These are phyloP conservation scores for Madurella fahalii DNA, from an alignment of 2,329 filamentous ascomycete genomes.

Conservation along the genomic window DNA sequence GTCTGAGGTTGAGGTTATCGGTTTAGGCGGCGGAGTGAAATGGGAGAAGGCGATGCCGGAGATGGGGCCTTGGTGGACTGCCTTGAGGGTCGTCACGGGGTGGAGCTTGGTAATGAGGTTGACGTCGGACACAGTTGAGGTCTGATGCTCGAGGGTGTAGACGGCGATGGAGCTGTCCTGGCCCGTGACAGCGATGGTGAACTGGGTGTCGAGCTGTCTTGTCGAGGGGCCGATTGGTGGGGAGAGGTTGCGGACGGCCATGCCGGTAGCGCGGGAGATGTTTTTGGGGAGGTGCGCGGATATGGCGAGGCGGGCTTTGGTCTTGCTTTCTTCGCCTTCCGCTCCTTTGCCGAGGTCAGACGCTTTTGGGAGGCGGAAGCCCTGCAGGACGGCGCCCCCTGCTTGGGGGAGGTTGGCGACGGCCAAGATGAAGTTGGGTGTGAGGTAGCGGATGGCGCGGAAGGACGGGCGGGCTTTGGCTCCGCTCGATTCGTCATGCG, in stretches of 20 bases:
- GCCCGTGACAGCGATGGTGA: constrained; percentile 74
- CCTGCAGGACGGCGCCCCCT: constrained; percentile 54
- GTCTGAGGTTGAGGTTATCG: not conserved
- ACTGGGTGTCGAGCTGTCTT: constrained; percentile 63
- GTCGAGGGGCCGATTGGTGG: constrained; percentile 49
- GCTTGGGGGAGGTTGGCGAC: constrained; percentile 57
- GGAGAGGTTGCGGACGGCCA: constrained; percentile 70
- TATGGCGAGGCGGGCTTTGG: constrained; percentile 47
- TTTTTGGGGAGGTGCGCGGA: constrained; percentile 58
- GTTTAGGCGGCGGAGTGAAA: constrained; percentile 40
- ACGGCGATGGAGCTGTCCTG: constrained; percentile 75
- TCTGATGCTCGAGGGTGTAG: constrained; percentile 69
- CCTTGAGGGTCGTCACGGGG: constrained; percentile 49
- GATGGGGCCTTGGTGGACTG: constrained; percentile 55
- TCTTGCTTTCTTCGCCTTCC: constrained; percentile 11
- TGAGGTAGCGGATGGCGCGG: constrained; percentile 56
- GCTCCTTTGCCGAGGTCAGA: constrained; percentile 12
- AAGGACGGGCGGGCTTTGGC: constrained; percentile 46
- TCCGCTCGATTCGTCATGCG: constrained; percentile 39
- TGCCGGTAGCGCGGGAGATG: constrained; percentile 69
- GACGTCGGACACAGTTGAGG: constrained; percentile 35
- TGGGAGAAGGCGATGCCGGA: constrained; percentile 56
- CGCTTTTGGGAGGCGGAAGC: constrained; percentile 47
- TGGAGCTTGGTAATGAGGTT: constrained; percentile 50
- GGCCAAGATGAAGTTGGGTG: constrained; percentile 53